A percentile compares a stretch with the other conserved stretches of the same genome.
Conservation (phyloP, 1,139 yeast genomes). For the Scheffersomyces lignicola region DNA sequence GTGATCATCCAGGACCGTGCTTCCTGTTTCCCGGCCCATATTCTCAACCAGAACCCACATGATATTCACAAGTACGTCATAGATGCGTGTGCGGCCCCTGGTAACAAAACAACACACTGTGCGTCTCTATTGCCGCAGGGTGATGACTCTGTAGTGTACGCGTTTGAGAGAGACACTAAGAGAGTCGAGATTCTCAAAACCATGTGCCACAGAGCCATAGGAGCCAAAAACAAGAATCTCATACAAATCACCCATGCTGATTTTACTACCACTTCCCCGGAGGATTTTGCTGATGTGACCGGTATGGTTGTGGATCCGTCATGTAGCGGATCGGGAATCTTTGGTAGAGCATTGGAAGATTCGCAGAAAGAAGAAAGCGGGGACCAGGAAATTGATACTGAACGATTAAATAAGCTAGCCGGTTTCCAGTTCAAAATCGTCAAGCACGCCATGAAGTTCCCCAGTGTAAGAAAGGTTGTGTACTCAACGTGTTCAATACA, state of each 20-base stretch:
- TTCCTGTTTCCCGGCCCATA: slow-evolving; percentile 92
- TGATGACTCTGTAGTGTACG: slow-evolving; percentile 53
- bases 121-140: slow-evolving; percentile 56
- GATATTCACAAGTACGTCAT: slow-evolving; percentile 60
- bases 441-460: slow-evolving; percentile 84
- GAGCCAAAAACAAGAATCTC: slow-evolving; percentile 39
- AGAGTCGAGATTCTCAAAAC: slow-evolving; percentile 71
- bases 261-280: slow-evolving; percentile 70
- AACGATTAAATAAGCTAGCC: slow-evolving; percentile 70
- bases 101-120: slow-evolving; percentile 92
- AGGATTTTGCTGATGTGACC: slow-evolving; percentile 62
- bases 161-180: slow-evolving; percentile 81
- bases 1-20: slow-evolving; percentile 94
- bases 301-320: slow-evolving; percentile 94
- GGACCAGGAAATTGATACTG: slow-evolving; percentile 47
- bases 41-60: slow-evolving; percentile 54
- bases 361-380: slow-evolving; percentile 39
- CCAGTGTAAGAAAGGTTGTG: slow-evolving; percentile 73
- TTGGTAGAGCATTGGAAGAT: slow-evolving; percentile 74
- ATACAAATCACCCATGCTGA: slow-evolving; percentile 79
- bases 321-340: slow-evolving; percentile 96
- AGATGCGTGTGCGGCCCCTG: slow-evolving; percentile 98
- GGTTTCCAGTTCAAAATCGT: slow-evolving; percentile 86
- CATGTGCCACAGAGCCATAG: slow-evolving; percentile 84
- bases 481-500: slow-evolving; percentile 96